Base-by-base conservation (phyloP, 768 basidiomycete genomes). In the Mycena floridula region DNA sequence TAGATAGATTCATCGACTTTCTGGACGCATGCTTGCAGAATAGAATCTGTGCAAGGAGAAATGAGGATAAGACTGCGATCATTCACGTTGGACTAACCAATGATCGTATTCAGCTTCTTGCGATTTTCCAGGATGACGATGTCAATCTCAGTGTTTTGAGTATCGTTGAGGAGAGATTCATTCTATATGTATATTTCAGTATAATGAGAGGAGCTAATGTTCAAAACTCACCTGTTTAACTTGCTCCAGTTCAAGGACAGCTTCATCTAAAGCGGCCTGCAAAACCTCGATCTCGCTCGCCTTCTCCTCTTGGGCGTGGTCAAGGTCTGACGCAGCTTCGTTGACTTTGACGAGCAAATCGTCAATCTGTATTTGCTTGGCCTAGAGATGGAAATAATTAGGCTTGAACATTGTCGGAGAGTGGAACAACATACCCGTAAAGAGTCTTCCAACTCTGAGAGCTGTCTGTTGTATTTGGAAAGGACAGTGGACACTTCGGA, bases 1-100 rank as follows among this genome's bases (percentile, higher is more conserved):
- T 98, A 99, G 54, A 98, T 89, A 5, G 91, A 79, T 57, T 98
- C 94, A 53, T 99, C 96, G 21, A 99, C 85, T 64, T 98, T 98
- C 53, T 93, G 88, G 24, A 96, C 86, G 61, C 95, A 97, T 3
- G 91, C 89, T 60, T 96, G 90, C 18, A 99, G 70, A 59, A 98
- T 97, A 0, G 95, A 98, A 66, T 99, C 95, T 93, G 42, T 18
- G n/a, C n/a, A n/a, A 43, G 21, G 42, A 24, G n/a, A 40, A 49
- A 42, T 35, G 32, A 35, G 3, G 18, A 35, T 15, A 35, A 18
- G 43, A 40, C 18, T 40, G 27, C 37, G 37, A 23, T 42, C 15
- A 22, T n/a, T 3, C 35, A 24, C 7, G 18, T 28, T 27, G 7
- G 35, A 48, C 56, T 43, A 47, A 89, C 90, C 89, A 56, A 99